Percentiles rank a stretch among this genome's conserved stretches.
Conservation (phyloP, 176 grass and related monocot genomes). For the Aegilops umbellulata region DNA sequence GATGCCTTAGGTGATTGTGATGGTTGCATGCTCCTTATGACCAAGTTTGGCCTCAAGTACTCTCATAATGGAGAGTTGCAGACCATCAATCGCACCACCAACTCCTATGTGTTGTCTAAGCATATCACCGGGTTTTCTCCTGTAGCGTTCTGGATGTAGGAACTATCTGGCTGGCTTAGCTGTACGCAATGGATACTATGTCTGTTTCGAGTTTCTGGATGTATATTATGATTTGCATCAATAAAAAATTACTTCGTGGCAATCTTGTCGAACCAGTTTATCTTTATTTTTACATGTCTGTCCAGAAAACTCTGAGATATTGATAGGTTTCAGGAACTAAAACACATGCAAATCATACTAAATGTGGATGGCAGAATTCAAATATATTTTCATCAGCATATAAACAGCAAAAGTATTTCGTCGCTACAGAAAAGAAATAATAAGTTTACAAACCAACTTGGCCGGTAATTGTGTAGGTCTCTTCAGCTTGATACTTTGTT, state of each 20-base stretch:
- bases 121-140: neutral
- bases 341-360: neutral
- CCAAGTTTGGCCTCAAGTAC: slow-evolving; percentile 7
- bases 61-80: neutral
- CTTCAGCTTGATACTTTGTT: no score
- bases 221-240: neutral
- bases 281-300: neutral
- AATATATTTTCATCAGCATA: no score
- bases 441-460: no score
- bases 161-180: neutral
- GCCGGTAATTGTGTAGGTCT: no score
- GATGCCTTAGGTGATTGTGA: neutral
- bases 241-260: neutral
- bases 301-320: neutral
- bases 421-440: no score
- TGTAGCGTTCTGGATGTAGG: neutral
- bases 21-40: neutral
- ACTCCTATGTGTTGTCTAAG: slow-evolving; percentile 4
- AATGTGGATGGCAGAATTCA: no score
- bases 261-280: neutral
- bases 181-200: neutral
- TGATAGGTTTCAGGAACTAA: neutral
- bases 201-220: neutral
- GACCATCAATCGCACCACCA: neutral
- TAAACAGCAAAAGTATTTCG: no score